Evolutionary conservation across 1,139 yeast species (phyloP), one percentile per base, ranked within the genome.

Genomic region (Saccharomycopsis phalli): DNA sequence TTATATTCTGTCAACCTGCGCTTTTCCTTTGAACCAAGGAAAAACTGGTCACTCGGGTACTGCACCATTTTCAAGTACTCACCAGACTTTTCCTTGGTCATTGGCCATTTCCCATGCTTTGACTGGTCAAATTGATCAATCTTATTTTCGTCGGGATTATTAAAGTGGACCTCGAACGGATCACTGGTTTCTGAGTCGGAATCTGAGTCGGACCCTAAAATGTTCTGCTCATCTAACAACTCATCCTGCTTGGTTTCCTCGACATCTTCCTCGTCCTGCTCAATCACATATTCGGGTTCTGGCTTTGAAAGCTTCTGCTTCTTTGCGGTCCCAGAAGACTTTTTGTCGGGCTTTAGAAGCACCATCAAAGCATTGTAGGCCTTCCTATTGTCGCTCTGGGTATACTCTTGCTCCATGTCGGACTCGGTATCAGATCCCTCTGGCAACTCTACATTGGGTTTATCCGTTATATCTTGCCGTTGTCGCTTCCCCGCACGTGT

Each of bases 351-450:
- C 37, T 69, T 69, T 45, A 86, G 64, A 40, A 84, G 66, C 0
- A 93, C 80, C 54, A 87, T 61, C 40, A 87, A 63, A 0, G 95
- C 94, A 51, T 74, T 71, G 56, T 84, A 84, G 0, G 93, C 91
- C 55, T 69, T 65, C 6, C 67, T 66, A 41, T 36, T 40, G 8
- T 31, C 48, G 2, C 42, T 48, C 16, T 46, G 53, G 4, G 39
- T 45, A n/a, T 30, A 47, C 4, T 41, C 31, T n/a, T n/a, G n/a
- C 41, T 21, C 40, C 17, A 29, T 38, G 11, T 43, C 50, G 11
- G 42, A 36, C 13, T 31, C 36, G 13, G 33, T 49, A 2, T 47
- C 49, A 11, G 1, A 38, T 41, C 1, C 23, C 47, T 3, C 42
- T 44, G 1, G 37, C 46, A 4, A 49, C 53, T 1, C 37, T 48